phyloP scores from a whole-genome alignment of 768 basidiomycete genomes.

The Kwoniella sp. region DNA sequence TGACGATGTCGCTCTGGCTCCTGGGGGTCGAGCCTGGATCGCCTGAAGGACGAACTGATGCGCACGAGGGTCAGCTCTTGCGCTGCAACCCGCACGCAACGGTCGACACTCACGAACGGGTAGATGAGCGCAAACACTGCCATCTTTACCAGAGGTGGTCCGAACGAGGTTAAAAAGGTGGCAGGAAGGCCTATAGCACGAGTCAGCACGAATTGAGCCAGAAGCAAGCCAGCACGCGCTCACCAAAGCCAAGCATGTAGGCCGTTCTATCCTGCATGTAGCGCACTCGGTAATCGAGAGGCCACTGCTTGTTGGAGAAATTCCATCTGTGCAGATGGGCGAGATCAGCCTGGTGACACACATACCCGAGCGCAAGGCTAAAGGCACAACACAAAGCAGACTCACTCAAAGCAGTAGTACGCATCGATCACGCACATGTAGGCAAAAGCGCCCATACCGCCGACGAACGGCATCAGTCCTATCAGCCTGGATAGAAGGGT shows the following conservation, averaged over 20 bases:
- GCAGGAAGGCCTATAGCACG: slow-evolving; percentile 23
- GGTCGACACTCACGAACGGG: slow-evolving; percentile 36
- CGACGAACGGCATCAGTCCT: slow-evolving; percentile 32
- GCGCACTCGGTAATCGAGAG: slow-evolving; percentile 20
- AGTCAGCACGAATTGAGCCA: not conserved
- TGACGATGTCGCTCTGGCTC: slow-evolving; percentile 1
- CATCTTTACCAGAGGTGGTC: slow-evolving; percentile 42
- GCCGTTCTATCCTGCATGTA: slow-evolving; percentile 43
- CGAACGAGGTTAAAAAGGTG: slow-evolving; percentile 41
- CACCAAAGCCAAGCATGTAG: slow-evolving; percentile 49
- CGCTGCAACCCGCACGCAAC: not conserved
- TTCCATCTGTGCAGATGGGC: slow-evolving; percentile 35
- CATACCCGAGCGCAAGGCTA: too few species aligned
- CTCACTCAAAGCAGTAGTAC: slow-evolving; percentile 49
- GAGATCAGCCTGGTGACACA: too few species aligned
- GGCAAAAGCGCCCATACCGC: slow-evolving; percentile 22
- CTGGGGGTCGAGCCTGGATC: slow-evolving; percentile 38
- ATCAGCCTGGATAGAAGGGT: slow-evolving; percentile 43
- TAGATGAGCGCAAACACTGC: slow-evolving; percentile 47
- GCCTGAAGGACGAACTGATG: slow-evolving; percentile 46
- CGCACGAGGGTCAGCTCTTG: not conserved
- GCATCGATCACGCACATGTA: slow-evolving; percentile 47
- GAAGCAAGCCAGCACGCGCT: not conserved
- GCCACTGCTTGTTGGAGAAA: slow-evolving; percentile 28
- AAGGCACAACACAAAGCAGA: too few species aligned